Conservation (phyloP, 768 basidiomycete species). For the Tricholoma furcatifolium region DNA sequence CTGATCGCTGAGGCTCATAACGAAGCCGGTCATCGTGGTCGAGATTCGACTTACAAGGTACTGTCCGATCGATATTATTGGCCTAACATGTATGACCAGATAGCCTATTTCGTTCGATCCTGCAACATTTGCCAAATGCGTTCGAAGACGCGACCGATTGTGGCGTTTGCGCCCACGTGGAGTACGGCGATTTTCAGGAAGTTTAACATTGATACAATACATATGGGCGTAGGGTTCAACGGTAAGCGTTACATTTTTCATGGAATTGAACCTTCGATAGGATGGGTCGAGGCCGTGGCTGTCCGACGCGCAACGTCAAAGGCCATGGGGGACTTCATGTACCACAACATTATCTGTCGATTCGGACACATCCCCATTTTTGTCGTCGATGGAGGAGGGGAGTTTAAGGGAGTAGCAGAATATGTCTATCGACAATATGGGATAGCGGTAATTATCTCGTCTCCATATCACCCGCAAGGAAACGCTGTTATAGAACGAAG, state of each 20-base stretch:
- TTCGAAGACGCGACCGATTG: neutral
- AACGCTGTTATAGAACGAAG: conserved; percentile 29
- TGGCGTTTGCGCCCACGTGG: too few relatives aligned
- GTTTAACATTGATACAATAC: neutral
- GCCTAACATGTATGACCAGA: neutral
- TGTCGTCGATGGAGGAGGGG: neutral
- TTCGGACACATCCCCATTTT: conserved; percentile 9
- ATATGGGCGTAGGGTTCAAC: too few relatives aligned
- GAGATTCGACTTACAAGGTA: too few relatives aligned
- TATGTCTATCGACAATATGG: conserved; percentile 21
- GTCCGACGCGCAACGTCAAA: neutral
- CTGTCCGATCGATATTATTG: neutral
- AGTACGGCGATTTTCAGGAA: neutral
- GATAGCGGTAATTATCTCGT: conserved; percentile 24
- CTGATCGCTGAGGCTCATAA: too few relatives aligned
- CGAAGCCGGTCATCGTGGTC: too few relatives aligned
- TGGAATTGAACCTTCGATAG: neutral
- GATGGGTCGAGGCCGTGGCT: neutral
- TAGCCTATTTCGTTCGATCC: neutral
- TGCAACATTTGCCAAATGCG: neutral
- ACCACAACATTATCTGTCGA: too few relatives aligned
- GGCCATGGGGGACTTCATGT: too few relatives aligned
- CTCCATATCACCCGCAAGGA: too few relatives aligned
- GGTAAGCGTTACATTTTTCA: too few relatives aligned
- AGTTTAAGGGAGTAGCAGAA: too few relatives aligned